A percentile compares a stretch with the other conserved stretches of the same genome.
phyloP scores from a whole-genome alignment of 2,329 filamentous ascomycete species.

The Aureobasidium pullulans region DNA sequence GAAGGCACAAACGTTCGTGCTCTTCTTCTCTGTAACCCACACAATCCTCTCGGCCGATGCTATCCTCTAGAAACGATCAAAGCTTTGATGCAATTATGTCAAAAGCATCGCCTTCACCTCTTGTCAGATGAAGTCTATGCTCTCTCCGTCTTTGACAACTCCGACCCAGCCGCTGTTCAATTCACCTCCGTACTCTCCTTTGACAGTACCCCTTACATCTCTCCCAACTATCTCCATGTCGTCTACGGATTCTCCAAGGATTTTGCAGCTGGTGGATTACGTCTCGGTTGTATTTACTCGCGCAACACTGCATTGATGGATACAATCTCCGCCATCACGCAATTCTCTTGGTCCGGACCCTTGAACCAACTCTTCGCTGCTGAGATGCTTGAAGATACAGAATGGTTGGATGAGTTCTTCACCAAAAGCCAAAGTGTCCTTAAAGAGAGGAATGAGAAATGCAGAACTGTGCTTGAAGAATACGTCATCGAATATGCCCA shows the following conservation, averaged over 20 bases:
- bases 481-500: slow-evolving; percentile 32
- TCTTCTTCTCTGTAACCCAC: slow-evolving; percentile 37
- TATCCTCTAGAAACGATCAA: slow-evolving; percentile 24
- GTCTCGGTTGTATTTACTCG: slow-evolving; percentile 24
- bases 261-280: slow-evolving; percentile 28
- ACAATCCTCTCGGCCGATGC: slow-evolving; percentile 35
- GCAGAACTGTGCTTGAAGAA: slow-evolving; percentile 19
- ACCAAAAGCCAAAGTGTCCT: slow-evolving; percentile 17
- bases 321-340: slow-evolving; percentile 20
- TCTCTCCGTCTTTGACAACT: slow-evolving; percentile 23
- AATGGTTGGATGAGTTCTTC: slow-evolving; percentile 22
- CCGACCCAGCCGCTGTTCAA: background rate
- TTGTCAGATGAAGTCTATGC: slow-evolving; percentile 32
- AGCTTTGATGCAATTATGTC: slow-evolving; percentile 24
- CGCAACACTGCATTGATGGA: slow-evolving; percentile 22
- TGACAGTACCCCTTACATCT: slow-evolving; percentile 17
- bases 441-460: slow-evolving; percentile 18
- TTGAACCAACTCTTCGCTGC: slow-evolving; percentile 27
- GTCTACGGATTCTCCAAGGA: slow-evolving; percentile 30
- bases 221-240: slow-evolving; percentile 23
- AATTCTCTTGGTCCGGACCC: slow-evolving; percentile 25
- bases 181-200: slow-evolving; percentile 25
- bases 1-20: slow-evolving; percentile 32
- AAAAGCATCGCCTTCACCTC: slow-evolving; percentile 26
- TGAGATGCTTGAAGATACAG: slow-evolving; percentile 25